These are phyloP conservation scores for Trifolium subterraneum DNA, from an alignment of 306 rosid genomes.

Conservation along the genomic window DNA sequence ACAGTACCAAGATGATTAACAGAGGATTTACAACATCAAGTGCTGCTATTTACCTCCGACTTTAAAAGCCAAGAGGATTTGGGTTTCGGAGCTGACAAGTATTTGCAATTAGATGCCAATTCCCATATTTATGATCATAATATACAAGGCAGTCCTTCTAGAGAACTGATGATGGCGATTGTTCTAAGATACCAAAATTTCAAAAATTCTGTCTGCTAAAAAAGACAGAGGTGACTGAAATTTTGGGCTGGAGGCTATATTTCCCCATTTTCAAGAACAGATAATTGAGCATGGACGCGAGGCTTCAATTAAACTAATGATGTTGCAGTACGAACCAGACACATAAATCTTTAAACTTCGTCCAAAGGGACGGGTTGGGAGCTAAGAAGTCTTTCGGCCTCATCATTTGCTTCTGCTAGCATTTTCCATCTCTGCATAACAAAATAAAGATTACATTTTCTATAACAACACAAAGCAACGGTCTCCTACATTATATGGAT, in stretches of 20 bases:
- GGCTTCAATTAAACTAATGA: constrained; percentile 28
- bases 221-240: constrained; percentile 25
- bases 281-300: constrained; percentile 37
- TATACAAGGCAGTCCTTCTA: constrained; percentile 30
- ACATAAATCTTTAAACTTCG: constrained; percentile 46
- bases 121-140: constrained; percentile 26
- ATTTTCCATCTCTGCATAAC: constrained; percentile 71
- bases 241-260: too few species aligned
- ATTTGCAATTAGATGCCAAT: constrained; percentile 40
- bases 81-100: constrained; percentile 22
- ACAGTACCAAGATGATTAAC: not conserved
- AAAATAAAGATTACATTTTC: constrained; percentile 19
- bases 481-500: not conserved
- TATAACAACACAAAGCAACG: constrained; percentile 16
- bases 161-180: constrained; percentile 10
- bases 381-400: constrained; percentile 89
- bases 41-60: constrained; percentile 13
- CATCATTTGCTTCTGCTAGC: constrained; percentile 92
- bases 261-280: too few species aligned
- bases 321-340: constrained; percentile 14
- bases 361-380: constrained; percentile 68
- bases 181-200: constrained; percentile 25
- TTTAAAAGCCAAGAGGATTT: not conserved
- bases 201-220: constrained; percentile 26
- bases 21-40: constrained; percentile 18